Evolutionary conservation across 768 basidiomycete species (phyloP), one percentile per base, ranked within the genome.

Genomic region (Boletus vinaceobasis): DNA sequence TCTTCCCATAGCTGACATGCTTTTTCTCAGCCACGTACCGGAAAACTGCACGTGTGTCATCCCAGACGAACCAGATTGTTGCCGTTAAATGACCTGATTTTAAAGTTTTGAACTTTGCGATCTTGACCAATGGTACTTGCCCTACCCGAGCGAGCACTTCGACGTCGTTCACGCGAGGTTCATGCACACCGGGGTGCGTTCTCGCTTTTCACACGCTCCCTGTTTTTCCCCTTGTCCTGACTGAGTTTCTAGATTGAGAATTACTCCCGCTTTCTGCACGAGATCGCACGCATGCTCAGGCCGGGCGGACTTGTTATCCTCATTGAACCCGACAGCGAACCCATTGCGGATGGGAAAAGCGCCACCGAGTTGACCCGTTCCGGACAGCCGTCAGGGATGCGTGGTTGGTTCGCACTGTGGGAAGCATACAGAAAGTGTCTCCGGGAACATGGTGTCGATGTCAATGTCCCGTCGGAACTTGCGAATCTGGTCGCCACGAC

Each of bases 41-140:
- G 78, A 79, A 17, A 87, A 87, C 58, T 87, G 85, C 86, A 83
- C 82, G 85, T 86, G 77, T 73, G 86, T 74, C 60, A 31, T 36
- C 39, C 42, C 43, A 33, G 19, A 46, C 32, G 47, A 33, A 44
- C 37, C 26, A 46, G 43, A 50, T 40, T 19, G n/a, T 42, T 39
- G 37, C 45, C 29, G 13, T 49, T 51, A n/a, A 44, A 56, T 60
- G 36, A 48, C 46, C 21, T 40, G 29, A 9, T 6, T 43, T 50
- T 56, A 49, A 63, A 88, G 87, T 31, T 88, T 87, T 63, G 87
- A 88, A 61, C 75, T 88, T 14, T 88, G 83, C 68, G 84, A 88
- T 65, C 72, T 88, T 55, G 82, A 86, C 66, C 74, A 80, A 55
- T 71, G 70, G 62, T 79, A 72, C 50, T 73, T 88, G 36, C 87